These are phyloP conservation scores for Solanum piurae DNA, from an alignment of 257 asterid species.

Conservation along the genomic window DNA sequence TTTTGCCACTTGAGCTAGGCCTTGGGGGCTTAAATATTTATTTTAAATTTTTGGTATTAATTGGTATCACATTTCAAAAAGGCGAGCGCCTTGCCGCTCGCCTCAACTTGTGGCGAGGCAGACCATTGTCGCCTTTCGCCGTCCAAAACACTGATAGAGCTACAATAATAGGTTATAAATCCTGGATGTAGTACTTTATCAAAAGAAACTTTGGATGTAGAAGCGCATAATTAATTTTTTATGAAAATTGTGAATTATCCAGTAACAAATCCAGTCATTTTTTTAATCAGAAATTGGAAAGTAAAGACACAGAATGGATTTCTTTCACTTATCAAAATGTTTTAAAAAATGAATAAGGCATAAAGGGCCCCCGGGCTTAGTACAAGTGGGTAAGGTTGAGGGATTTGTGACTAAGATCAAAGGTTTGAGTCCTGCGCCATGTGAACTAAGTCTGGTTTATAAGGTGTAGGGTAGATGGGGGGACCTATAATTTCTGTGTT, in stretches of 20 bases:
- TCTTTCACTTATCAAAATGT: neutral
- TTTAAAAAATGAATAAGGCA: neutral
- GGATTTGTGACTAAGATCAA: neutral
- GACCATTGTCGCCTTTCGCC: no score
- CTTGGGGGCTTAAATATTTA: no score
- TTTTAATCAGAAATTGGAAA: neutral
- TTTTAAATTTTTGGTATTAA: no score
- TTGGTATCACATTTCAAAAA: no score
- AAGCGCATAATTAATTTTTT: neutral
- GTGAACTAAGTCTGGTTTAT: neutral
- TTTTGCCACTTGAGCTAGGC: no score
- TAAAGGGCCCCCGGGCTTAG: neutral
- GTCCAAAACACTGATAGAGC: no score
- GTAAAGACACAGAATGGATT: neutral
- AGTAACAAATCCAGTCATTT: neutral
- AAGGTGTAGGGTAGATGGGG: neutral
- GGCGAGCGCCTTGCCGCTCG: no score
- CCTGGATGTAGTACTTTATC: neutral
- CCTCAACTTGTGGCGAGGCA: no score
- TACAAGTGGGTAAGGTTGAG: neutral
- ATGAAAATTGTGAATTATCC: neutral
- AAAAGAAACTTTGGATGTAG: neutral
- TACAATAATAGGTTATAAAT: neutral
- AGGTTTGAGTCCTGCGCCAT: neutral
- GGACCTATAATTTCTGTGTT: neutral